phyloP scores from a whole-genome alignment of 2,329 filamentous ascomycete species.

The Coleophoma crateriformis region DNA sequence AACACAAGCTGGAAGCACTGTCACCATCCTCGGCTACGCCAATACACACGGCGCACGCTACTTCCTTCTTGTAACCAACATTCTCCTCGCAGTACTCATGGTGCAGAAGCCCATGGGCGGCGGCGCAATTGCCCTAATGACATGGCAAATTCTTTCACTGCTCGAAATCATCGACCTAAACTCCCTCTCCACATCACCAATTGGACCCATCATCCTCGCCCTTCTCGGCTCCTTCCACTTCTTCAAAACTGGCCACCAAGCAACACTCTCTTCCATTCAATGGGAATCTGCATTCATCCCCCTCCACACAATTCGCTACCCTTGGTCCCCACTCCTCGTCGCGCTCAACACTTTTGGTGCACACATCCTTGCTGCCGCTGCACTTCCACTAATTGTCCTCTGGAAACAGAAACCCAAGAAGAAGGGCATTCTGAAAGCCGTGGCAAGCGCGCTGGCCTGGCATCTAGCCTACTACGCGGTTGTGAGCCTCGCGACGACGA shows the following conservation, averaged over 20 bases:
- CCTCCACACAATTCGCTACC: slow-evolving; percentile 75
- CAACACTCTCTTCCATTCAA: slow-evolving; percentile 79
- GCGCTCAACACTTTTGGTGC: slow-evolving; percentile 83
- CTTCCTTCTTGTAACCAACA: slow-evolving; percentile 74
- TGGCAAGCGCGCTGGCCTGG: slow-evolving; percentile 65
- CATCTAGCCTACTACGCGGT: slow-evolving; percentile 80
- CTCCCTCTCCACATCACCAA: slow-evolving; percentile 57
- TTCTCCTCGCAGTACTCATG: slow-evolving; percentile 70
- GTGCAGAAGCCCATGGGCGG: slow-evolving; percentile 93
- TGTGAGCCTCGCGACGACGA: slow-evolving; percentile 78
- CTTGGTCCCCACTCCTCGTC: slow-evolving; percentile 80
- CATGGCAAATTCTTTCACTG: slow-evolving; percentile 86
- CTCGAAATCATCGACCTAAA: slow-evolving; percentile 58
- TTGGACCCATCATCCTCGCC: slow-evolving; percentile 79
- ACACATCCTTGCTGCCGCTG: slow-evolving; percentile 75
- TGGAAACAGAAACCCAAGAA: slow-evolving; percentile 86
- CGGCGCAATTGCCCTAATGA: slow-evolving; percentile 73
- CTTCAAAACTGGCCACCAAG: slow-evolving; percentile 98
- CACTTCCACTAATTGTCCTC: slow-evolving; percentile 74
- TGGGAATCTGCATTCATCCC: slow-evolving; percentile 96
- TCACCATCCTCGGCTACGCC: slow-evolving; percentile 84
- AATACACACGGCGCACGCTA: slow-evolving; percentile 92
- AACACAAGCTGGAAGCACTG: slow-evolving; percentile 40
- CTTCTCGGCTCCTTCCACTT: slow-evolving; percentile 91
- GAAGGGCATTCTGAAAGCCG: slow-evolving; percentile 38